These are phyloP conservation scores for Trametopsis cervina DNA, from an alignment of 768 basidiomycete species.

Conservation along the genomic window DNA sequence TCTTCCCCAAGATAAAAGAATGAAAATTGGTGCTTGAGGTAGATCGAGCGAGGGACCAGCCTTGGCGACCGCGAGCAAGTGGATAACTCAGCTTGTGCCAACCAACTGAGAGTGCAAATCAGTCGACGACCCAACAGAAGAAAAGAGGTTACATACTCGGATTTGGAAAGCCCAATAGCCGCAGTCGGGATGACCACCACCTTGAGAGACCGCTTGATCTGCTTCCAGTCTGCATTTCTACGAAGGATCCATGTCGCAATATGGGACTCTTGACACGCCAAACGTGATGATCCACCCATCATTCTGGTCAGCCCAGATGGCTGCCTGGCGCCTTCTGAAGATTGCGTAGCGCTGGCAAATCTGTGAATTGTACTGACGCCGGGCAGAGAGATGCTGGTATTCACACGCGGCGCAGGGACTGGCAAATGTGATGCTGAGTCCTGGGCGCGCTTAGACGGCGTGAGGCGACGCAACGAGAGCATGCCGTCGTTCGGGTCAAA, in stretches of 20 bases:
- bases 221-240: constrained; percentile 43
- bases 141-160: constrained; percentile 26
- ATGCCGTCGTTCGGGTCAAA: constrained; percentile 56
- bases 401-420: constrained; percentile 4
- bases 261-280: constrained; percentile 31
- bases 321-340: constrained; percentile 20
- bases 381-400: constrained; percentile 58
- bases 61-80: constrained; percentile 53
- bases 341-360: constrained; percentile 24
- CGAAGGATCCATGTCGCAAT: constrained; percentile 65
- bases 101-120: constrained; percentile 37
- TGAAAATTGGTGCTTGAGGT: constrained; percentile 79
- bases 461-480: constrained; percentile 49
- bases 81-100: constrained; percentile 79
- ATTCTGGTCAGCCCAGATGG: constrained; percentile 31
- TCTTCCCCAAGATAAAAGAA: constrained; percentile 73
- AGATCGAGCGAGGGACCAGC: constrained; percentile 68
- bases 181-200: neutral
- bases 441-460: constrained; percentile 31
- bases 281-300: constrained; percentile 29
- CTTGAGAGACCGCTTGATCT: constrained; percentile 35
- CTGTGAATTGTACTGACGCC: constrained; percentile 39
- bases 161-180: constrained; percentile 13
- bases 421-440: constrained; percentile 8
- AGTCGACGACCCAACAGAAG: constrained; percentile 9